Evolutionary conservation across 1,284 basidiomycete species (phyloP).

Genomic region (Puccinia coronata): DNA sequence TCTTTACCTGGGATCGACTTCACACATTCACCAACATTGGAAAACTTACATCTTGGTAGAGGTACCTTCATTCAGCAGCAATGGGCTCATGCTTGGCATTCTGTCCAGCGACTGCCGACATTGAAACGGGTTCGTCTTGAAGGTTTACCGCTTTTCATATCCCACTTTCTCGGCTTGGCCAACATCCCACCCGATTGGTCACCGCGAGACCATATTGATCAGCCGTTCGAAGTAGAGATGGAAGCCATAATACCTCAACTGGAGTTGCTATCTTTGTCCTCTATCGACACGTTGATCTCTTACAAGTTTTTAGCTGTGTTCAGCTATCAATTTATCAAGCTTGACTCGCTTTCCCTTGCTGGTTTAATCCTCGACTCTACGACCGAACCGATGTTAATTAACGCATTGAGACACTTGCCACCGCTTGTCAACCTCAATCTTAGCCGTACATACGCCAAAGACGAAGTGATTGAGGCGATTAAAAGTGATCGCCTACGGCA

Average conservation of each 20-base stretch:
- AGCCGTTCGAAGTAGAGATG: not conserved
- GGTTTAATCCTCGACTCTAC: not conserved
- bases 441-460: not conserved
- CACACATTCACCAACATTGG: not conserved
- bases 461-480: conserved; percentile 22
- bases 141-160: conserved; percentile 12
- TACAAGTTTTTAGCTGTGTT: conserved; percentile 34
- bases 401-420: conserved; percentile 21
- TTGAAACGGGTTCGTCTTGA: conserved; percentile 2
- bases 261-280: conserved; percentile 7
- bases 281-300: not conserved
- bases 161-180: conserved; percentile 6
- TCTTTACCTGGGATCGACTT: conserved; percentile 18
- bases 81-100: conserved; percentile 16
- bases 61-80: not conserved
- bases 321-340: conserved; percentile 21
- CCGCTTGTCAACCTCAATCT: conserved; percentile 29
- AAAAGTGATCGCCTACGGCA: conserved; percentile 11
- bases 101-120: not conserved
- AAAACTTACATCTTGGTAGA: not conserved
- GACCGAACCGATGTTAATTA: conserved; percentile 12
- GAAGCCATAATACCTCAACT: conserved; percentile 23
- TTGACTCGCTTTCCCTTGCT: conserved; percentile 35
- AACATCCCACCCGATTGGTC: conserved; percentile 2
- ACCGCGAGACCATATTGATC: not conserved